A percentile compares a stretch with the other conserved stretches of the same genome.
Conservation (phyloP, 768 basidiomycete genomes). For the Suillus tomentosus region DNA sequence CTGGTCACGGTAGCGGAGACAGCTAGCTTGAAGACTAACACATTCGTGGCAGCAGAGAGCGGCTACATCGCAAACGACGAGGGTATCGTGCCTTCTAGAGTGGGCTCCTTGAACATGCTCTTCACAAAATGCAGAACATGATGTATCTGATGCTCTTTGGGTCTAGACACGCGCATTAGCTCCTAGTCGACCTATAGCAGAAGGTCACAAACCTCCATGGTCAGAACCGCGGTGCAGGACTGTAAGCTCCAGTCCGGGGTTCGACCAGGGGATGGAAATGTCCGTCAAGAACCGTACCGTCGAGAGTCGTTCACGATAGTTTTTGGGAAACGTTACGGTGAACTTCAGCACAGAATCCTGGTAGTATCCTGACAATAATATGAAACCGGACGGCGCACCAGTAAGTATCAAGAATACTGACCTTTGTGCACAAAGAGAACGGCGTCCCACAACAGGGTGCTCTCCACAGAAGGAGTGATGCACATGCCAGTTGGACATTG, state of each 20-base stretch:
- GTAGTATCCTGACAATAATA: slow-evolving; percentile 62
- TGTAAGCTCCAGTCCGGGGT: slow-evolving; percentile 64
- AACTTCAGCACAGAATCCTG: slow-evolving; percentile 79
- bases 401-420: slow-evolving; percentile 22
- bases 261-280: slow-evolving; percentile 79
- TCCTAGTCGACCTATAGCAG: neutral
- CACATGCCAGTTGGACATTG: slow-evolving; percentile 80
- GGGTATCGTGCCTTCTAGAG: slow-evolving; percentile 46
- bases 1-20: too few relatives aligned
- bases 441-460: slow-evolving; percentile 70
- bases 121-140: slow-evolving; percentile 81
- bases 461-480: slow-evolving; percentile 62
- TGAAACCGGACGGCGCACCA: neutral
- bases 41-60: too few relatives aligned
- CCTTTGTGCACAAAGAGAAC: slow-evolving; percentile 88
- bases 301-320: slow-evolving; percentile 74
- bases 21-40: too few relatives aligned
- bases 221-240: slow-evolving; percentile 65
- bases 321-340: slow-evolving; percentile 64
- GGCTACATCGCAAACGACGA: too few relatives aligned
- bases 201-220: slow-evolving; percentile 59
- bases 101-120: slow-evolving; percentile 75
- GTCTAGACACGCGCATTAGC: slow-evolving; percentile 40
- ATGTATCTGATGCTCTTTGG: slow-evolving; percentile 78
- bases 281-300: slow-evolving; percentile 76